Evolutionary conservation across 1,139 yeast species (phyloP), one percentile per base, ranked within the genome.

Genomic region (Taphrina confusa): DNA sequence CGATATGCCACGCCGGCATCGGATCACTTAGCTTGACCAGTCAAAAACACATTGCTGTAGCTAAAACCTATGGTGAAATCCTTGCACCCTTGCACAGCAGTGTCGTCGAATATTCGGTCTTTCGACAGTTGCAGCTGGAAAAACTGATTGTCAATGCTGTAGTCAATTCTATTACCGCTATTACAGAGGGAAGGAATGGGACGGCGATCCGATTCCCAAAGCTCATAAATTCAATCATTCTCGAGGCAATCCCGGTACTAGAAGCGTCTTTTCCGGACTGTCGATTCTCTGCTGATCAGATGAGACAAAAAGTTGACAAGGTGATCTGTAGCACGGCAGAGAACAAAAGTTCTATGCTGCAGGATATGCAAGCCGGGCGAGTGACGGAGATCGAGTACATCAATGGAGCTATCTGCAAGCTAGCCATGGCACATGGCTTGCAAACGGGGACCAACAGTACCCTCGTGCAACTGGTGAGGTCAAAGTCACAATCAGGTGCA

Each of bases 281-380:
- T 27, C 14, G 12, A 1, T 57, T 75, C 51, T 70, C 66, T 31
- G 70, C 85, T 44, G 74, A 78, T 62, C 72, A 74, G 1, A 72
- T 87, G 65, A 68, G 80, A 20, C 71, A 75, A 28, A 71, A 77
- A 2, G 85, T 85, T 4, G 64, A 75, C 18, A 75, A 78, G 2
- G 79, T 80, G 9, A 75, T 82, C 40, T 72, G 77, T 62, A 54
- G 68, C 36, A 78, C 84, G 23, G 78, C 80, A 0, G 71, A 76
- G 50, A 92, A 90, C 72, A 82, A 85, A 57, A 83, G 94, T 6
- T 87, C 96, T 1, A 92, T 91, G 97, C 79, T 95, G 67, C 89
- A 87, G 66, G 97, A 91, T 68, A 78, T 86, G 1, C 71, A 81
- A 49, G 75, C 78, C 64, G 75, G 82, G 58, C 78, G 83, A 4